Percentiles rank a stretch among this genome's conserved stretches.
Evolutionary conservation across 495 filamentous ascomycete species (phyloP).

Genomic region (Penicillium steckii): DNA sequence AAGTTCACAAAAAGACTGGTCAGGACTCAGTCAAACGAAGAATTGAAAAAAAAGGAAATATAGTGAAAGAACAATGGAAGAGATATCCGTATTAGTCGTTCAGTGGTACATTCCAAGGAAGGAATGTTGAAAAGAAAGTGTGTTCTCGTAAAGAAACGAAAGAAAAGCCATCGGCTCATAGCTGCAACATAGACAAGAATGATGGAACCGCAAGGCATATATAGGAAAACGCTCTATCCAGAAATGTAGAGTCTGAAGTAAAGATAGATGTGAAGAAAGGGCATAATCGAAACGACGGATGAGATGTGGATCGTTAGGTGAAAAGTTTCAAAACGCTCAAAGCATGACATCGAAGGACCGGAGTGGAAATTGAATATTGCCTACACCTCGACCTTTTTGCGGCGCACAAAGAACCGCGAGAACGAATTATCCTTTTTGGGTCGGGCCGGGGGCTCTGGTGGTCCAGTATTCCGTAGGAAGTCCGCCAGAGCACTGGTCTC

Average conservation of each 20-base stretch:
- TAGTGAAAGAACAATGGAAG: not conserved
- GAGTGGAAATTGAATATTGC: not conserved
- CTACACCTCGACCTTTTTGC: constrained; percentile 39
- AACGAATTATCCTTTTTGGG: constrained; percentile 28
- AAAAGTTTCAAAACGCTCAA: constrained; percentile 30
- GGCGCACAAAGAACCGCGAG: constrained; percentile 41
- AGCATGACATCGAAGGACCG: constrained; percentile 24
- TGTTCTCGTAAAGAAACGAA: constrained; percentile 7
- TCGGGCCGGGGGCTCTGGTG: constrained; percentile 48
- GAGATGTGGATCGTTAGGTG: constrained; percentile 33
- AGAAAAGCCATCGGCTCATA: constrained; percentile 20
- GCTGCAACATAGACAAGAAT: constrained; percentile 8
- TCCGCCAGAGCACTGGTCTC: constrained; percentile 74
- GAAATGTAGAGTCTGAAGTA: not conserved
- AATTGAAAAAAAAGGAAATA: not conserved
- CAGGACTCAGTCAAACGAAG: constrained; percentile 7
- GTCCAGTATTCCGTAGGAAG: constrained; percentile 74
- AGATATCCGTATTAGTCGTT: constrained; percentile 20
- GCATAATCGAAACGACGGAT: constrained; percentile 23
- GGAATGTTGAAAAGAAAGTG: constrained; percentile 9
- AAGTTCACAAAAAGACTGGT: constrained; percentile 18
- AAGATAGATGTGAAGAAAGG: constrained; percentile 5
- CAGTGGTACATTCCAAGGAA: constrained; percentile 10
- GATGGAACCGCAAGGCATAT: not conserved
- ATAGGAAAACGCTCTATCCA: constrained; percentile 16